Evolutionary conservation across 176 grass and related monocot genomes (phyloP).

Genomic region (Triticum urartu): DNA sequence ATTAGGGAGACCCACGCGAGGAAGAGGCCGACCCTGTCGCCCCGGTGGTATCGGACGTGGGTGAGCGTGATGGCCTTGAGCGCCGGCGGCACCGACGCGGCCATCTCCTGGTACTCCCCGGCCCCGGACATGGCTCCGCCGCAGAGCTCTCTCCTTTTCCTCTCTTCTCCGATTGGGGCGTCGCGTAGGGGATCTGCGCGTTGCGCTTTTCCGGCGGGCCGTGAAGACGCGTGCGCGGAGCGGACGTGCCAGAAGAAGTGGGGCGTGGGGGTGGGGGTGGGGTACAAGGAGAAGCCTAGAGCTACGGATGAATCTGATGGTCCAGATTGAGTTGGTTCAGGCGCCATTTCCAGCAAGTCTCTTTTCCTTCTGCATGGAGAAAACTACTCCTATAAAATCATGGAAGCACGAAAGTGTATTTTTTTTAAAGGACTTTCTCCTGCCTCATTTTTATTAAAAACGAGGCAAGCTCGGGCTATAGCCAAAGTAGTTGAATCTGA

Average conservation of each 20-base stretch:
- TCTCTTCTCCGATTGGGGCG: not conserved
- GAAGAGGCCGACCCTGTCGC: constrained; percentile 69
- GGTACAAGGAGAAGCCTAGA: no score
- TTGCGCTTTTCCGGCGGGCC: not conserved
- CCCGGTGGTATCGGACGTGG: constrained; percentile 76
- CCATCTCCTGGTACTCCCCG: constrained; percentile 61
- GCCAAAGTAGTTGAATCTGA: no score
- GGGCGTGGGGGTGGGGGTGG: not conserved
- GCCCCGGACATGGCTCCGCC: constrained; percentile 21
- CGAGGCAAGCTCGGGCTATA: no score
- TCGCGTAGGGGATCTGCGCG: constrained; percentile 28
- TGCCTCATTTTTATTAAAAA: no score
- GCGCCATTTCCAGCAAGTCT: no score
- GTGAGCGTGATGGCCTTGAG: constrained; percentile 92
- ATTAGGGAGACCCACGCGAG: constrained; percentile 97
- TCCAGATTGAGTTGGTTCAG: not conserved
- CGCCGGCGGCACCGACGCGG: constrained; percentile 44
- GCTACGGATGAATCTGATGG: not conserved
- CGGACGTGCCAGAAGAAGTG: not conserved
- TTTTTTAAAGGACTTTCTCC: no score
- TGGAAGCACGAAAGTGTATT: no score
- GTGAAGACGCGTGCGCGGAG: not conserved
- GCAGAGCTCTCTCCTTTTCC: not conserved
- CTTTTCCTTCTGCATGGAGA: no score
- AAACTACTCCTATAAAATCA: no score